Conservation (phyloP, 2,329 filamentous ascomycete genomes). For the Pezicula rhizophila region DNA sequence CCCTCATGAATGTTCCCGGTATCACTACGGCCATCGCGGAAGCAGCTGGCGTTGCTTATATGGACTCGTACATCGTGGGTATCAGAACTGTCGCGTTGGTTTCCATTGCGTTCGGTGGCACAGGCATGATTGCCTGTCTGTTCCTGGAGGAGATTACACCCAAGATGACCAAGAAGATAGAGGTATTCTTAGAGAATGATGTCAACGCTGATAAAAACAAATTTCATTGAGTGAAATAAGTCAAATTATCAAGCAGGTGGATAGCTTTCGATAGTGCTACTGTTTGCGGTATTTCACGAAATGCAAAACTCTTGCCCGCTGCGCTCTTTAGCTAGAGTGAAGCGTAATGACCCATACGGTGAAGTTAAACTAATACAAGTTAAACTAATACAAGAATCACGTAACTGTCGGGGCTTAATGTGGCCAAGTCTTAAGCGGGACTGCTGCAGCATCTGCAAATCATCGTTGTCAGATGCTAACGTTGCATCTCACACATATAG, state of each 20-base stretch:
- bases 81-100: neutral
- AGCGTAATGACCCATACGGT: no score
- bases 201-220: conserved; percentile 2
- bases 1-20: neutral
- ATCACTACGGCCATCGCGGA: conserved; percentile 16
- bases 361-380: no score
- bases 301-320: no score
- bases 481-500: no score
- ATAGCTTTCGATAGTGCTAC: neutral
- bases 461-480: no score
- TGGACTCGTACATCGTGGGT: conserved; percentile 1
- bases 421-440: no score
- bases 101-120: conserved; percentile 5
- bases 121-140: conserved; percentile 14
- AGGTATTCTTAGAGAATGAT: conserved; percentile 29
- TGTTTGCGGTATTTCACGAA: no score
- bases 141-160: conserved; percentile 28
- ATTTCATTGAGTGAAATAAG: neutral
- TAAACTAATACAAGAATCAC: no score
- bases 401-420: no score
- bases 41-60: conserved; percentile 23
- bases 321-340: no score
- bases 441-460: no score
- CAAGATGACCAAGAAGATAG: conserved; percentile 33
- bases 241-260: neutral